These are phyloP conservation scores for Candida ascalaphidarum DNA, from an alignment of 805 yeast species.

Conservation along the genomic window DNA sequence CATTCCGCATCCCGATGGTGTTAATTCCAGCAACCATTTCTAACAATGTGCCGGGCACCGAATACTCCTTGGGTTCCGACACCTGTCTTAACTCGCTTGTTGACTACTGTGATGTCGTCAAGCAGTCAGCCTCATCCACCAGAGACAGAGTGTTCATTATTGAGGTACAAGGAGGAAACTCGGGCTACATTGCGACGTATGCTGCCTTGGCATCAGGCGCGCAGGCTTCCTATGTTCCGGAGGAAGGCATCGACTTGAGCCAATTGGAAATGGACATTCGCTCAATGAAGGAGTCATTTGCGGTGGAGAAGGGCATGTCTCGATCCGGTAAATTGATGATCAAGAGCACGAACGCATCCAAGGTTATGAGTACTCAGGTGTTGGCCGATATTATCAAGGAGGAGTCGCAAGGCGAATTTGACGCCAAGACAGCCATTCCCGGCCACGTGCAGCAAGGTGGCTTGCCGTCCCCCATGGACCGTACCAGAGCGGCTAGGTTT, in stretches of 20 bases:
- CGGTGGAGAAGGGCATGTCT: constrained; percentile 66
- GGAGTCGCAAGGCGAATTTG: constrained; percentile 70
- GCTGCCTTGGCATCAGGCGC: constrained; percentile 88
- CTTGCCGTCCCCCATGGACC: constrained; percentile 88
- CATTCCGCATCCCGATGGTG: constrained; percentile 90
- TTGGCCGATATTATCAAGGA: constrained; percentile 78
- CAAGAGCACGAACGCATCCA: constrained; percentile 77
- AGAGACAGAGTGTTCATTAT: constrained; percentile 92
- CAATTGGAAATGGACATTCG: constrained; percentile 72
- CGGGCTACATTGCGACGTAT: constrained; percentile 86
- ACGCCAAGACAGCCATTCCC: constrained; percentile 91
- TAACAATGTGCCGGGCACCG: constrained; percentile 98
- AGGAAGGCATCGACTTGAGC: constrained; percentile 60
- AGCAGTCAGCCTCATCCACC: constrained; percentile 91
- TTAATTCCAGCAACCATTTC: constrained; percentile 93
- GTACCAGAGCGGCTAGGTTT: constrained; percentile 81
- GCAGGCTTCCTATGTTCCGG: constrained; percentile 85
- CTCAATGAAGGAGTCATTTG: constrained; percentile 58
- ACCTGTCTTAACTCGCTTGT: constrained; percentile 90
- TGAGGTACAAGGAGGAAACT: constrained; percentile 97
- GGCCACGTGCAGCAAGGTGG: constrained; percentile 99
- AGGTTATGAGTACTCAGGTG: constrained; percentile 72
- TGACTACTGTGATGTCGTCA: constrained; percentile 89
- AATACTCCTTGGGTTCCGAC: constrained; percentile 90
- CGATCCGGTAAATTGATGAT: constrained; percentile 81